Base-by-base conservation (phyloP, 345 rosid species). In the Mallotus nudiflorus region DNA sequence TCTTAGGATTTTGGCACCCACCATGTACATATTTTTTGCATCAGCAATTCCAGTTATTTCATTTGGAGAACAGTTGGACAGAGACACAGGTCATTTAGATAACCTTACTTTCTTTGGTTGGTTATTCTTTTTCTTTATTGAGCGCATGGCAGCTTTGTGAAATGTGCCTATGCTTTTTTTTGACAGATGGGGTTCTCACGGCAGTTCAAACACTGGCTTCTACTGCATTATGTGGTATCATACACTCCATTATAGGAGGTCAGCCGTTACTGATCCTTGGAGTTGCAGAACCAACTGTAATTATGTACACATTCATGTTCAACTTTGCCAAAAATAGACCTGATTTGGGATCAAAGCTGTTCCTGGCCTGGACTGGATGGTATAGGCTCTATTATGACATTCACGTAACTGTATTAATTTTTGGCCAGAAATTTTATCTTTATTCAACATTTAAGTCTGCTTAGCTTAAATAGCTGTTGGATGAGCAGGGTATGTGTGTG, bases 31-130 rank as follows among this genome's bases (percentile, higher is more conserved):
- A 40, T 77, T 77, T 48, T 77, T 71, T 27, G 80, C 80, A 52
- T 77, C 80, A 61, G 80, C 80, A 59, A 66, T 77, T 62, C 80
- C 80, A 28, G 80, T 77, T 40, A 77, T 77, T 27, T 52, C 80
- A 10, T 77, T 77, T 54, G 80, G 80, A 60, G 80, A 77, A 49
- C 80, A 77, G 25, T 48, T 77, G 65, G 71, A 54, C 18, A 67
- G 80, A 77, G 80, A 77, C 25, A 77, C 80, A 42, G 80, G 80
- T 71, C 33, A 29, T 19, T 59, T 27, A 16, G n/a, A 42, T 56
- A 55, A n/a, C 22, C 70, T 7, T 10, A 7, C 20, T 10, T 12
- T 5, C 3, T 22, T 44, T 22, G 22, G 53, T 22, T 16, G 13
- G 5, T 67, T 27, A 6, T 3, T 60, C 29, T 49, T 28, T 33